Base-by-base conservation (phyloP, 495 filamentous ascomycete species). In the Penicillium paxilli region DNA sequence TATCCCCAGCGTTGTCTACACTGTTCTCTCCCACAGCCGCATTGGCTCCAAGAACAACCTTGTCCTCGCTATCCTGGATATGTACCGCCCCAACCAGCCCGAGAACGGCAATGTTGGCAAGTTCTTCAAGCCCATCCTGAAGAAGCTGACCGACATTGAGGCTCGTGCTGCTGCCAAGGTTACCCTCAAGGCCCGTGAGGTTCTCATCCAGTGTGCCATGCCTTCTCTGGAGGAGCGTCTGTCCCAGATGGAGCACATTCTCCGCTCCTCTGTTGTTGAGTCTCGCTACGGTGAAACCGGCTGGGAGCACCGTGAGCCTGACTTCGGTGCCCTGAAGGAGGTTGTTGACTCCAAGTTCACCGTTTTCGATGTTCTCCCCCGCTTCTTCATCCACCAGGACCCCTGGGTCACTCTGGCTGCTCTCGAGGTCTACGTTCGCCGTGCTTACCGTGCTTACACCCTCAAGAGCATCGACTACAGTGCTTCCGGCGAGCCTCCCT, bases 281-380 rank as follows among this genome's bases (percentile, higher is more conserved):
- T 96, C 92, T 33, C 85, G 89, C 60, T 98, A 98, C 67, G 94
- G 94, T 26, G 94, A 98, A 78, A 95, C 90, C 37, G 92, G 93
- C 38, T 97, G 91, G 91, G 92, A 96, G 46, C 94, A 98, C 73
- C 84, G 95, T 57, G 90, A 96, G 65, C 94, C 94, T 16, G 86
- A 87, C 66, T 73, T 92, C 45, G 84, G 91, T 37, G 78, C 92
- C 62, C 83, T 98, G 69, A 94, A 96, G 76, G 94, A 98, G 69
- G 94, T 98, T 40, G 90, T 98, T 42, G 94, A 98, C 73, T 98
- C 94, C 28, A 94, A 94, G 76, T 97, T 91, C 74, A 98, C 92
- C 40, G 92, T 98, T 53, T 97, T 96, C 64, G 94, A 98, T 69
- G 94, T 98, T 5, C 72, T 98, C 51, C 88, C 93, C 8, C 83